A percentile compares a stretch with the other conserved stretches of the same genome.
Evolutionary conservation across 208 protist genomes (phyloP).

Genomic region (Wallacemonas collosoma): DNA sequence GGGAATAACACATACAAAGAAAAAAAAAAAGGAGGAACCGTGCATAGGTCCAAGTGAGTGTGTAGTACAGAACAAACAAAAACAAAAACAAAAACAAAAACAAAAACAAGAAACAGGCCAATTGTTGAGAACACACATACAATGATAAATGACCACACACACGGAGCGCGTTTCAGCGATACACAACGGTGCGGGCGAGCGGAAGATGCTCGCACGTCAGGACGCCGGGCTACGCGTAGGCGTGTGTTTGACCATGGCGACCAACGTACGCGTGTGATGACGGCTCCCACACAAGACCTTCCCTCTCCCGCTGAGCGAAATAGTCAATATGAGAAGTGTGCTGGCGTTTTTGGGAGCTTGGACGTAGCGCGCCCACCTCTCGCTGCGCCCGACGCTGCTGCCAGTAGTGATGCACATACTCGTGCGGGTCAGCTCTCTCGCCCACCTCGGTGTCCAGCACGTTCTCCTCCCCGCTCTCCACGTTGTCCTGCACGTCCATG

Average conservation of each 20-base stretch:
- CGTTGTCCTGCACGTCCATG: neutral
- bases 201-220: too few species aligned
- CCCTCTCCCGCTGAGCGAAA: too few species aligned
- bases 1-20: neutral
- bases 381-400: conserved; percentile 2
- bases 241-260: neutral
- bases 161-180: too few species aligned
- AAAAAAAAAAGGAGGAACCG: conserved; percentile 7
- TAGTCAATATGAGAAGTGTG: too few species aligned
- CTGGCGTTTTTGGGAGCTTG: too few species aligned
- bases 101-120: neutral
- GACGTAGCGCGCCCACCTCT: too few species aligned
- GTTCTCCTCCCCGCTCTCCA: neutral
- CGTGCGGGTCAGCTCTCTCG: neutral
- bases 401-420: neutral
- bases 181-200: too few species aligned
- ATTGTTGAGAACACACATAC: too few species aligned
- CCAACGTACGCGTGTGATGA: conserved; percentile 8
- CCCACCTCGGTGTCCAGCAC: neutral
- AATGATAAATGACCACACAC: too few species aligned
- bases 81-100: too few species aligned
- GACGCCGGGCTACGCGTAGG: neutral
- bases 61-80: too few species aligned
- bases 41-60: neutral
- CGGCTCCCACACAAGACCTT: neutral